Evolutionary conservation across 768 basidiomycete genomes (phyloP), one percentile per base, ranked within the genome.

Genomic region (Termitomyces sp.): DNA sequence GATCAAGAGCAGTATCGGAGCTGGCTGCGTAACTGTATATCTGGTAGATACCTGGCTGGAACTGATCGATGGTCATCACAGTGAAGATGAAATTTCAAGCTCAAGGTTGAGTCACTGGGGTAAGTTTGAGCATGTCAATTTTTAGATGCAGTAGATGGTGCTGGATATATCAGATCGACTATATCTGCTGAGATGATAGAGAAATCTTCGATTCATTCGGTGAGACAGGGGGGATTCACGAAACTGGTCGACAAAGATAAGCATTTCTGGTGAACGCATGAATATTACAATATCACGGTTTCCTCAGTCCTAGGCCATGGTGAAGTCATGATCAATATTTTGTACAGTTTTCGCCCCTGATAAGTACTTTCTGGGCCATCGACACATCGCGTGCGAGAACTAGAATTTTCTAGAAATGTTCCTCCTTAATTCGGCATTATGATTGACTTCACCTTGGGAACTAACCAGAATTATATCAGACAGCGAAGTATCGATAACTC

Each of bases 21-120:
- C 56, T 60, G 32, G 59, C 58, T 8, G 46, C 46, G 7, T 54
- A 57, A 34, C 58, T 65, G 22, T 59, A 31, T 13, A 69, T 63
- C 27, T 63, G 57, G 46, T 69, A 67, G 1, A 63, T 53, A 5
- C 68, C 68, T 31, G 63, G 65, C 18, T 46, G 53, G 20, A 61
- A 29, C 43, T 10, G 37, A 16, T 44, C 32, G 26, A 14, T 36
- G 13, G 18, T 56, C 55, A 56, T 43, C 16, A 22, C 9, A 32
- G 32, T 48, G 7, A 48, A 10, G 32, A 29, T 22, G 27, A 42
- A 31, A 10, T 14, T 31, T 8, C 6, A 22, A 32, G 13, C 9
- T 27, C n/a, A 24, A 13, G 37, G n/a, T 4, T 18, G 37, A 42
- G 2, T 27, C 20, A 9, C 22, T 10, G 27, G 20, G 20, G 14